phyloP scores from a whole-genome alignment of 2,329 filamentous ascomycete species.

The Cordyceps cateniannulata region DNA sequence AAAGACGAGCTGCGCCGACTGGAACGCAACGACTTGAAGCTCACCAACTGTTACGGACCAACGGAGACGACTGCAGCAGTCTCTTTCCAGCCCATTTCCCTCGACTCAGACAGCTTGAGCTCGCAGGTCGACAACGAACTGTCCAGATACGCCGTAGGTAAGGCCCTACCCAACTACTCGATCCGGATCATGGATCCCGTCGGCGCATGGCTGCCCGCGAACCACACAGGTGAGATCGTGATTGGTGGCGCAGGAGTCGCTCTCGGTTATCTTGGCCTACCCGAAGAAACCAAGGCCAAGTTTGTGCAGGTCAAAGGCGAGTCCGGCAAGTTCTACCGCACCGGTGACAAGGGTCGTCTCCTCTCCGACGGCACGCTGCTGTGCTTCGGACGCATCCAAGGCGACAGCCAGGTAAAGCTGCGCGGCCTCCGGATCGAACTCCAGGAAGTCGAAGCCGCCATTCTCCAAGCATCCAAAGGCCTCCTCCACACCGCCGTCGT shows the following conservation, averaged over 20 bases:
- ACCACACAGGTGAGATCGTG: conserved; percentile 26
- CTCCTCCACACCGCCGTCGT: background rate
- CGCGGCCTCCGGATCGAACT: conserved; percentile 38
- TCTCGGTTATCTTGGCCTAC: conserved; percentile 30
- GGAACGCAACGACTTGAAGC: background rate
- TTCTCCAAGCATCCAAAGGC: conserved; percentile 13
- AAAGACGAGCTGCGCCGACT: conserved; percentile 11
- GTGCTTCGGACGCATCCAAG: conserved; percentile 28
- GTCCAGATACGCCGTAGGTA: background rate
- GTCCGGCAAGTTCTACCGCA: conserved; percentile 24
- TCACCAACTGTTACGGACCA: conserved; percentile 26
- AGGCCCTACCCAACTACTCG: conserved; percentile 19
- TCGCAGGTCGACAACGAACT: background rate
- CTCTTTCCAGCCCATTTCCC: background rate
- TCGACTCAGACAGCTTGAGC: background rate
- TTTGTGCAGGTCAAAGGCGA: background rate
- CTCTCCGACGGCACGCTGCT: conserved; percentile 25
- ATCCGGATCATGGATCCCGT: conserved; percentile 32
- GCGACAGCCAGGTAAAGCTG: conserved; percentile 38
- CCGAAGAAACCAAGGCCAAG: conserved; percentile 13
- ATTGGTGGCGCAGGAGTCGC: conserved; percentile 25
- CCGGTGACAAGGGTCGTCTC: conserved; percentile 30
- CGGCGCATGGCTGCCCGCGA: conserved; percentile 28
- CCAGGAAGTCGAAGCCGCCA: conserved; percentile 26
- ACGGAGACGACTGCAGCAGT: conserved; percentile 20